Evolutionary conservation across 345 rosid genomes (phyloP).

Genomic region (Salix dunnii): DNA sequence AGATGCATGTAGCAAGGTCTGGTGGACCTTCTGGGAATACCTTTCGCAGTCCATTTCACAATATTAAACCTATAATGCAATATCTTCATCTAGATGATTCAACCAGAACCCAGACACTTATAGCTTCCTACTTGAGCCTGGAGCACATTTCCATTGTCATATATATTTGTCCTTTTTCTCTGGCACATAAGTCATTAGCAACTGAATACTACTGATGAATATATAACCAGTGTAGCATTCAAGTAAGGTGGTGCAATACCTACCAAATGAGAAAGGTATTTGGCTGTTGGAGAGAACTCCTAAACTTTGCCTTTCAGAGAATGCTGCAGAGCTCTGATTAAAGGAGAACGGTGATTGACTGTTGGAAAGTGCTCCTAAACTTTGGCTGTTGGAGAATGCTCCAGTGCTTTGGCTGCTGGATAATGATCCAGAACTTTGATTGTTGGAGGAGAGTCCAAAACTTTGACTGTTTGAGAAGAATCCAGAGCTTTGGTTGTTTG

Average conservation of each 20-base stretch:
- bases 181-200: not conserved
- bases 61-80: not conserved
- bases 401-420: constrained; percentile 12
- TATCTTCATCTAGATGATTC: constrained; percentile 1
- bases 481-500: constrained; percentile 22
- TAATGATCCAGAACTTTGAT: constrained; percentile 9
- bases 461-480: constrained; percentile 6
- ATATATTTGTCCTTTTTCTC: not conserved
- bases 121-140: not conserved
- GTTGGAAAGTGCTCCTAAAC: constrained; percentile 9
- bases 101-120: not conserved
- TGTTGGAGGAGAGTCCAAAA: not conserved
- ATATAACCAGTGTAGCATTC: not conserved
- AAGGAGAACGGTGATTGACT: not conserved
- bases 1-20: not conserved
- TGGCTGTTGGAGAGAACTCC: constrained; percentile 34
- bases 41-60: not conserved
- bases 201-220: not conserved
- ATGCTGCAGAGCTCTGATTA: constrained; percentile 14
- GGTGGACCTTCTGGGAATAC: not conserved
- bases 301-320: not conserved
- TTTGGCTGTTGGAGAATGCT: constrained; percentile 12
- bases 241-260: constrained; percentile 12
- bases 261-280: constrained; percentile 45
- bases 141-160: not conserved